Conservation (phyloP, 1,284 basidiomycete species). For the Marasmius sp. region DNA sequence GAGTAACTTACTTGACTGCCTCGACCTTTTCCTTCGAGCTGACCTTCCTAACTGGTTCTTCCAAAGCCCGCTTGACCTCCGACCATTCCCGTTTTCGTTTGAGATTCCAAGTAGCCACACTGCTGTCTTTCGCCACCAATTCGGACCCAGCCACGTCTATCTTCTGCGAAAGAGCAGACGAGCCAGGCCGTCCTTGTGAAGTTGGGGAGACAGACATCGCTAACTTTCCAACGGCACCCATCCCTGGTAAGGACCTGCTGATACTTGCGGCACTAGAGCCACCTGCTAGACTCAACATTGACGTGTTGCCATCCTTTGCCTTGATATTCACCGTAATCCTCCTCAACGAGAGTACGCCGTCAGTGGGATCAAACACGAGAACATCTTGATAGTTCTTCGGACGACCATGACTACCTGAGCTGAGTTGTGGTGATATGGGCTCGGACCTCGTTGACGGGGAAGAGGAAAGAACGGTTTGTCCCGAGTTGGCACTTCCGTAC, state of each 20-base stretch:
- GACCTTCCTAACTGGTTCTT: slow-evolving; percentile 7
- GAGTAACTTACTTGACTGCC: slow-evolving; percentile 28
- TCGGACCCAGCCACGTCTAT: slow-evolving; percentile 33
- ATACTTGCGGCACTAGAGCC: slow-evolving; percentile 23
- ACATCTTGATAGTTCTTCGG: slow-evolving; percentile 59
- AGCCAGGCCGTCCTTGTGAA: slow-evolving; percentile 5
- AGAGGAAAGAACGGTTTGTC: slow-evolving; percentile 24
- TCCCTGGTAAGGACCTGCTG: slow-evolving; percentile 32
- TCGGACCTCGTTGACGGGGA: slow-evolving; percentile 23
- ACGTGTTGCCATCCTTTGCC: slow-evolving; percentile 2
- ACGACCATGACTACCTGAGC: slow-evolving; percentile 28
- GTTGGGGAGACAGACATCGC: slow-evolving; percentile 14
- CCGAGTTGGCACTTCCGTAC: slow-evolving; percentile 15
- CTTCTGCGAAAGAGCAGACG: slow-evolving; percentile 35
- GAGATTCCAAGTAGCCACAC: slow-evolving; percentile 70
- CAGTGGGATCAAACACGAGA: slow-evolving; percentile 62
- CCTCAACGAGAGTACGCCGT: slow-evolving; percentile 56
- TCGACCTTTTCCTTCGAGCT: slow-evolving; percentile 3
- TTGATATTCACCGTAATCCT: slow-evolving; percentile 46
- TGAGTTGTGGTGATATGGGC: slow-evolving; percentile 23
- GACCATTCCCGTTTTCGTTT: slow-evolving; percentile 52
- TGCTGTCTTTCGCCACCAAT: slow-evolving; percentile 50
- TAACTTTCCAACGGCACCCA: slow-evolving; percentile 32
- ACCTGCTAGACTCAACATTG: slow-evolving; percentile 4
- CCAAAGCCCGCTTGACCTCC: slow-evolving; percentile 47